These are phyloP conservation scores for Oidium heveae DNA, from an alignment of 2,329 filamentous ascomycete genomes.

Conservation along the genomic window DNA sequence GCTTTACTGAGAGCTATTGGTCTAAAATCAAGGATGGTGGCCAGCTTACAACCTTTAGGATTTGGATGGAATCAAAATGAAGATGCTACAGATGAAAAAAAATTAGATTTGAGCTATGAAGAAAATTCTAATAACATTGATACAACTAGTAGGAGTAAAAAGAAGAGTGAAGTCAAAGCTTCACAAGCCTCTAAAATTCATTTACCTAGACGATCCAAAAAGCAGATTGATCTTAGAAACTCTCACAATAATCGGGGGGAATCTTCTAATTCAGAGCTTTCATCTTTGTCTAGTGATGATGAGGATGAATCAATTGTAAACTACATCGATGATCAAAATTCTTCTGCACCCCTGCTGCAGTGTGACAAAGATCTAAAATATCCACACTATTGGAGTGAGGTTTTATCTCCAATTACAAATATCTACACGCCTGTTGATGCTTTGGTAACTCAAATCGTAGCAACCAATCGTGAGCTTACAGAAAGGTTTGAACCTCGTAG, in stretches of 20 bases:
- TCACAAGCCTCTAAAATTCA: neutral
- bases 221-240: neutral
- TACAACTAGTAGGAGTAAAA: neutral
- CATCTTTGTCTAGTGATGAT: constrained; percentile 22
- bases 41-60: constrained; percentile 62
- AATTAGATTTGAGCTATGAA: neutral
- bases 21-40: constrained; percentile 60
- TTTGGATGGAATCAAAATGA: constrained; percentile 82
- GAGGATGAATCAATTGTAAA: constrained; percentile 28
- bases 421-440: constrained; percentile 61
- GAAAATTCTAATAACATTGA: constrained; percentile 17
- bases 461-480: constrained; percentile 45
- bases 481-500: constrained; percentile 64
- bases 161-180: neutral
- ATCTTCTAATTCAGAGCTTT: constrained; percentile 23
- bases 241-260: constrained; percentile 15
- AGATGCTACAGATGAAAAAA: constrained; percentile 25
- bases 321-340: constrained; percentile 2
- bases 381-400: constrained; percentile 85
- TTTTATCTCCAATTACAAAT: constrained; percentile 56
- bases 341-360: constrained; percentile 15
- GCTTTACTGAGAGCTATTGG: constrained; percentile 58
- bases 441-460: constrained; percentile 38
- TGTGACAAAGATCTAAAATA: constrained; percentile 59
- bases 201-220: neutral